phyloP scores from a whole-genome alignment of 306 rosid species.

The Citrullus mucosospermus region DNA sequence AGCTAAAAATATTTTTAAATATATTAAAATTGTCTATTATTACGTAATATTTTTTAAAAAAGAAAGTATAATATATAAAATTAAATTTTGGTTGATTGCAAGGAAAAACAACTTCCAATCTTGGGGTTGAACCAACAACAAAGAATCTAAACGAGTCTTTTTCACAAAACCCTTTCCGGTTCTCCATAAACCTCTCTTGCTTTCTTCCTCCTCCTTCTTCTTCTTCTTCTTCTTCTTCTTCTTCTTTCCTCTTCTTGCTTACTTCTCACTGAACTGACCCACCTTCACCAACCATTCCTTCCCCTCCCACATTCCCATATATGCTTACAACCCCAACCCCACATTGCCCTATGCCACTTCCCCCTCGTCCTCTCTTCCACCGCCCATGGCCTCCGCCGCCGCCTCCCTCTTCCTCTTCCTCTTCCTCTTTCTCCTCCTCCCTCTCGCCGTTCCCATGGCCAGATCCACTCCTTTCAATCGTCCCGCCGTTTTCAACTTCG shows the following conservation, averaged over 20 bases:
- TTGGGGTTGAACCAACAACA: neutral
- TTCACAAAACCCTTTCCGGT: neutral
- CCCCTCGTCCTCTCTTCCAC: neutral
- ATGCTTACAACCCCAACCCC: neutral
- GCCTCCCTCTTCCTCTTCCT: constrained; percentile 11
- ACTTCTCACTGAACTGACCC: neutral
- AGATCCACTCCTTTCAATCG: constrained; percentile 31
- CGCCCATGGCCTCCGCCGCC: constrained; percentile 17
- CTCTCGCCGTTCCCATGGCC: neutral
- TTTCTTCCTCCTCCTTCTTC: neutral
- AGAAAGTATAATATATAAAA: too few relatives aligned
- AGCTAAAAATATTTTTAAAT: too few relatives aligned
- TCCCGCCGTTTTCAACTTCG: constrained; percentile 76
- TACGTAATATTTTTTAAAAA: too few relatives aligned
- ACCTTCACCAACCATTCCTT: neutral
- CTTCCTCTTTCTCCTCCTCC: constrained; percentile 18
- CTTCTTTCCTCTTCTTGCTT: neutral
- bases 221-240: neutral
- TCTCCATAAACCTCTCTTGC: neutral
- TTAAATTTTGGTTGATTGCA: neutral
- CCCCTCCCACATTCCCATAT: neutral
- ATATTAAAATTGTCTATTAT: too few relatives aligned
- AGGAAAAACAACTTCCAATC: neutral
- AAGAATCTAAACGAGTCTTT: neutral
- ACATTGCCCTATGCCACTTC: neutral